phyloP scores from a whole-genome alignment of 2,329 filamentous ascomycete genomes.

The Curvularia sp. region DNA sequence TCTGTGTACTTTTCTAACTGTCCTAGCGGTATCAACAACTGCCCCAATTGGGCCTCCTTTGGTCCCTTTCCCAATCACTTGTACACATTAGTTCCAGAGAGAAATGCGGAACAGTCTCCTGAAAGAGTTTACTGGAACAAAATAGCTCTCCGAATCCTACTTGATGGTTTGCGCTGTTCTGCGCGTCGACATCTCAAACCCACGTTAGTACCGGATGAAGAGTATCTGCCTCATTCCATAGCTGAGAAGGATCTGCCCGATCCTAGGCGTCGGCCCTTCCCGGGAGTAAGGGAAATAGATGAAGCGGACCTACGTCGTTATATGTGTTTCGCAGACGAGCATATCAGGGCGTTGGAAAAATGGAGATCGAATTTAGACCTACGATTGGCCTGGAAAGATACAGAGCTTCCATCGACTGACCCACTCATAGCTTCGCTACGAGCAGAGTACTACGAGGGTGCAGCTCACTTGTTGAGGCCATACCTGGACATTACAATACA shows the following conservation, averaged over 20 bases:
- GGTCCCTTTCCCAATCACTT: no score
- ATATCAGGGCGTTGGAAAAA: neutral
- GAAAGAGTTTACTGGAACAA: no score
- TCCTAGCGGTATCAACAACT: neutral
- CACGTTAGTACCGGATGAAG: no score
- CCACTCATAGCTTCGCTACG: slow-evolving; percentile 5
- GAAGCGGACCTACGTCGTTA: neutral
- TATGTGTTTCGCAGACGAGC: neutral
- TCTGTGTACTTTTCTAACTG: neutral
- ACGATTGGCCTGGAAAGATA: slow-evolving; percentile 1
- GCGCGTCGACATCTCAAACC: neutral
- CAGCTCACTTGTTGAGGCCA: neutral
- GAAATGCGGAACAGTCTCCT: neutral
- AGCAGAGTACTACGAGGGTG: slow-evolving; percentile 7
- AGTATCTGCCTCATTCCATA: no score
- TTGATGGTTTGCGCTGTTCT: no score
- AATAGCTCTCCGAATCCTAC: no score
- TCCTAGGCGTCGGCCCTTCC: neutral
- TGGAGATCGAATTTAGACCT: slow-evolving; percentile 1
- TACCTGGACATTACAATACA: neutral
- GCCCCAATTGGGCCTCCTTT: no score
- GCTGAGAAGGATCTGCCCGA: no score
- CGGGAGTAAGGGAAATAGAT: neutral
- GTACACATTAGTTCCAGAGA: neutral
- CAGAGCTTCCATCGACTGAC: slow-evolving; percentile 1